Percentiles rank a stretch among this genome's conserved stretches.
These are phyloP conservation scores for Rhododendron ferrugineum DNA, from an alignment of 148 eudicot genomes.

Conservation along the genomic window DNA sequence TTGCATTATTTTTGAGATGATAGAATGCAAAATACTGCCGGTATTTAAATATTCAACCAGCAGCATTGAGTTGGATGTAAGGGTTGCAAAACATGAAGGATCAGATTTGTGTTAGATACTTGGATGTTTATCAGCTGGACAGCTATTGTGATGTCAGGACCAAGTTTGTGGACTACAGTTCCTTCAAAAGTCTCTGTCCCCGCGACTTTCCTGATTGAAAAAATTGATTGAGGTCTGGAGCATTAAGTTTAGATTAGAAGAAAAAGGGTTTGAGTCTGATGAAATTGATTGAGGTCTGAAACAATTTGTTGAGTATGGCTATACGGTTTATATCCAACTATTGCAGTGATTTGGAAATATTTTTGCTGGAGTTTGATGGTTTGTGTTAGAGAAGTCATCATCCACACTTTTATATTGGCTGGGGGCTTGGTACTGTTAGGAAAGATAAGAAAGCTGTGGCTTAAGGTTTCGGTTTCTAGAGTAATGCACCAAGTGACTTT, in stretches of 20 bases:
- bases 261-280: background rate
- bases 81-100: background rate
- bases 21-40: background rate
- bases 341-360: background rate
- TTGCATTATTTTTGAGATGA: background rate
- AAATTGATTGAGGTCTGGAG: background rate
- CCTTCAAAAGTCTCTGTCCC: background rate
- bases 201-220: background rate
- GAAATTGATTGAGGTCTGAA: background rate
- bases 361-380: background rate
- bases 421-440: background rate
- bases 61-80: background rate
- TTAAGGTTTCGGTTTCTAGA: background rate
- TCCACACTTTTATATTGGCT: background rate
- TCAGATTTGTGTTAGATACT: background rate
- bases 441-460: background rate
- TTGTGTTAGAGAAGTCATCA: background rate
- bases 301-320: background rate
- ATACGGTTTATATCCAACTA: background rate
- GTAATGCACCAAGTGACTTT: background rate
- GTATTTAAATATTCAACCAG: background rate
- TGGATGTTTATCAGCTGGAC: background rate
- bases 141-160: background rate
- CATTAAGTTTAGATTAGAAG: background rate
- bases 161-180: background rate